These are phyloP conservation scores for Colletotrichum caudatum DNA, from an alignment of 2,329 filamentous ascomycete species.

Conservation along the genomic window DNA sequence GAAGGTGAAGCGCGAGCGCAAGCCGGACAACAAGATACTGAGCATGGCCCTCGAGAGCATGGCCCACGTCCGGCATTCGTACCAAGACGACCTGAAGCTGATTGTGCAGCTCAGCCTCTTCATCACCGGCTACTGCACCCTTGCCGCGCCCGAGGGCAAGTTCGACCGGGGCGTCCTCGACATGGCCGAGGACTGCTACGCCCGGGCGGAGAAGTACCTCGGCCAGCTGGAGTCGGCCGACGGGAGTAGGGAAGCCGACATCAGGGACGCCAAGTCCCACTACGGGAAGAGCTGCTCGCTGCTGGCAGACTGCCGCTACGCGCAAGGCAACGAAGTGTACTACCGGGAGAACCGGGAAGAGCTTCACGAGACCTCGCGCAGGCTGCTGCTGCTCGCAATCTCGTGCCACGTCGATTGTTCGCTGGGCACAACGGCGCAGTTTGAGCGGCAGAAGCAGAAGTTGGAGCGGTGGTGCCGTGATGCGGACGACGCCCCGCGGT, in stretches of 20 bases:
- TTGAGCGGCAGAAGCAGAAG: slow-evolving; percentile 26
- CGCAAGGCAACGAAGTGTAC: not conserved
- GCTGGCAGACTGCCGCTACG: slow-evolving; percentile 29
- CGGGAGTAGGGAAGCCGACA: not conserved
- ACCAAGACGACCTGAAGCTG: slow-evolving; percentile 7
- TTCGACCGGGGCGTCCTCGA: not conserved
- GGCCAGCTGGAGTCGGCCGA: not conserved
- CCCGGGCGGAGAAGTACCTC: slow-evolving; percentile 2
- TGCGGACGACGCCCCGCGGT: not conserved
- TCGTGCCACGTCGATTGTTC: slow-evolving; percentile 9
- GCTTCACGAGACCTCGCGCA: not conserved
- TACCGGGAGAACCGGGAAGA: not conserved
- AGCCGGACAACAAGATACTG: slow-evolving; percentile 7
- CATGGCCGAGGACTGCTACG: slow-evolving; percentile 25
- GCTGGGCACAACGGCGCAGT: slow-evolving; percentile 11
- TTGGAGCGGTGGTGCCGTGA: slow-evolving; percentile 29
- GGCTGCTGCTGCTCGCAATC: slow-evolving; percentile 8
- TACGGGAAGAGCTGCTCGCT: slow-evolving; percentile 17
- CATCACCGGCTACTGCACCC: slow-evolving; percentile 19
- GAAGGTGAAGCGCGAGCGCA: slow-evolving; percentile 12
- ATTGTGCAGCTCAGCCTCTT: slow-evolving; percentile 23
- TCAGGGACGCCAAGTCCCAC: slow-evolving; percentile 6
- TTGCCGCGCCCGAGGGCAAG: slow-evolving; percentile 8
- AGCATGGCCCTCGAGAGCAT: slow-evolving; percentile 1
- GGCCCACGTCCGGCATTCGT: not conserved